phyloP scores from a whole-genome alignment of 1,284 basidiomycete genomes.

The Apiotrichum montevideense region DNA sequence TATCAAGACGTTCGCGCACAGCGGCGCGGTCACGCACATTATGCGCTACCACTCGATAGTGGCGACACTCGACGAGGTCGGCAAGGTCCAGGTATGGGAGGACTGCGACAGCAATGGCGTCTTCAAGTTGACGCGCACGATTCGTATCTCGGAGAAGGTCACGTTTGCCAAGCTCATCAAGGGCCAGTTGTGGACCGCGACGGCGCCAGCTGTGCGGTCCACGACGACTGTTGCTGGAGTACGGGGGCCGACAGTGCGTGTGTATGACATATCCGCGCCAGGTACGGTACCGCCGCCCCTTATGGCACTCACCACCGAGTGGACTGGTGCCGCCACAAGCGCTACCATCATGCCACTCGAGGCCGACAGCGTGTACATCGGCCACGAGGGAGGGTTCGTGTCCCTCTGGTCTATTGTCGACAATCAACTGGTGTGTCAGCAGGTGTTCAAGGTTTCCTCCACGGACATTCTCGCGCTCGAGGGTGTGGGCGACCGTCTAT shows the following conservation, averaged over 20 bases:
- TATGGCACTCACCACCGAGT: slow-evolving; percentile 52
- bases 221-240: slow-evolving; percentile 47
- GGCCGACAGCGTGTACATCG: slow-evolving; percentile 69
- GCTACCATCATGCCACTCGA: slow-evolving; percentile 69
- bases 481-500: slow-evolving; percentile 72
- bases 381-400: slow-evolving; percentile 85
- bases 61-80: slow-evolving; percentile 72
- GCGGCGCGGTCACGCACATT: slow-evolving; percentile 62
- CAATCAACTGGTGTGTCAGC: slow-evolving; percentile 28
- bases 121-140: slow-evolving; percentile 52
- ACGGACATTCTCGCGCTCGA: slow-evolving; percentile 72
- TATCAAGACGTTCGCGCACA: slow-evolving; percentile 59
- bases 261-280: slow-evolving; percentile 61
- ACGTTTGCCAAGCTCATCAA: slow-evolving; percentile 68
- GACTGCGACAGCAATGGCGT: slow-evolving; percentile 13
- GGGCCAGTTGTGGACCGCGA: slow-evolving; percentile 69
- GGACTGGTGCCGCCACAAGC: slow-evolving; percentile 67
- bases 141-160: slow-evolving; percentile 71
- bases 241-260: slow-evolving; percentile 64
- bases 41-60: slow-evolving; percentile 63
- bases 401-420: slow-evolving; percentile 59
- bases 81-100: slow-evolving; percentile 69
- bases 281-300: slow-evolving; percentile 38
- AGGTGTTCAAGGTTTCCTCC: slow-evolving; percentile 61
- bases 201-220: slow-evolving; percentile 42